Percentiles rank a stretch among this genome's conserved stretches.
These are phyloP conservation scores for Raddia distichophylla DNA, from an alignment of 176 grass and related monocot genomes.

Conservation along the genomic window DNA sequence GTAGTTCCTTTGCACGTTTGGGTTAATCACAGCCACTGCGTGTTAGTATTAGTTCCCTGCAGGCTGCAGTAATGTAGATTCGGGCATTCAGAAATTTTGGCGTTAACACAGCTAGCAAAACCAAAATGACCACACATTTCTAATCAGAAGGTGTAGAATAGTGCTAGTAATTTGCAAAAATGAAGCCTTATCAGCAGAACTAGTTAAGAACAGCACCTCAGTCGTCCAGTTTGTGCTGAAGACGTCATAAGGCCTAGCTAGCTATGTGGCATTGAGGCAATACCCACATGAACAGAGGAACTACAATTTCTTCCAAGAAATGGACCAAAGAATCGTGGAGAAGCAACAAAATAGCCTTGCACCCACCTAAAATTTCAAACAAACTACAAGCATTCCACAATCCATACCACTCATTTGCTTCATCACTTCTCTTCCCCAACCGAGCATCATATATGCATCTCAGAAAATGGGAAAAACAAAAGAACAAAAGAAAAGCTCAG, in stretches of 20 bases:
- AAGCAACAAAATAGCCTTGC: conserved; percentile 44
- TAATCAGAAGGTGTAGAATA: background rate
- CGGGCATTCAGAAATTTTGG: background rate
- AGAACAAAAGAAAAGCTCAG: conserved; percentile 33
- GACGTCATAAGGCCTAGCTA: background rate
- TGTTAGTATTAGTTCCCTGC: background rate
- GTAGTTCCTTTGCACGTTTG: background rate
- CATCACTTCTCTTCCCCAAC: conserved; percentile 8
- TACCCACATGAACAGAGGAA: conserved; percentile 27
- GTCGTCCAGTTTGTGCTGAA: background rate
- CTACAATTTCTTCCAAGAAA: conserved; percentile 33
- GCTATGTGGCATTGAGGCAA: conserved; percentile 36
- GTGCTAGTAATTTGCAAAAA: background rate
- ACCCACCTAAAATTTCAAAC: conserved; percentile 30
- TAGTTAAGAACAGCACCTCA: conserved; percentile 18
- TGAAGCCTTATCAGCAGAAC: conserved; percentile 20
- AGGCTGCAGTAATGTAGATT: background rate
- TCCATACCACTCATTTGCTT: conserved; percentile 22
- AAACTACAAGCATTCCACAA: conserved; percentile 59
- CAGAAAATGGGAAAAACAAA: conserved; percentile 43
- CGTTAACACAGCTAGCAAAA: background rate
- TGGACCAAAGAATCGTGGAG: conserved; percentile 39
- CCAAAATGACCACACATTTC: background rate
- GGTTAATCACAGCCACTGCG: background rate
- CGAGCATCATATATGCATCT: conserved; percentile 55